These are phyloP conservation scores for Olyra latifolia DNA, from an alignment of 176 grass and related monocot genomes.

Conservation along the genomic window DNA sequence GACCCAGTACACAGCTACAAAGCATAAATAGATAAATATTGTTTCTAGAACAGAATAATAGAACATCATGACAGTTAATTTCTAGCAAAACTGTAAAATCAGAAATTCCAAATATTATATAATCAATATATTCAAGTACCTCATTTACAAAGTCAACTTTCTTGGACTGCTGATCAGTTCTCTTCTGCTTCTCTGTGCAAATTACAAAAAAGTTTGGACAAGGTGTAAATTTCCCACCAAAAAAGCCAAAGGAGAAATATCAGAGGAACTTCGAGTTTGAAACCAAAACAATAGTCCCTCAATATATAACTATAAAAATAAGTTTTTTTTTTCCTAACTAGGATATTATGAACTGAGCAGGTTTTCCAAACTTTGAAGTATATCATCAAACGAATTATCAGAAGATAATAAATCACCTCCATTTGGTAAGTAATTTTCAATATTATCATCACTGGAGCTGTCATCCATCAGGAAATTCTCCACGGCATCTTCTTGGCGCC, in stretches of 20 bases:
- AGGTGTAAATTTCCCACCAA: constrained; percentile 3
- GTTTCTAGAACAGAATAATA: not conserved
- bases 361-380: not conserved
- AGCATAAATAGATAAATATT: constrained; percentile 19
- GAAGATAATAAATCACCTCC: constrained; percentile 61
- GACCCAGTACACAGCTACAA: not conserved
- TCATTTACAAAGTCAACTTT: constrained; percentile 52
- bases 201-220: constrained; percentile 15
- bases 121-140: constrained; percentile 44
- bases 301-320: not conserved
- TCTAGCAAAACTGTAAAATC: not conserved
- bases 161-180: constrained; percentile 54
- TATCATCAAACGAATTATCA: not conserved
- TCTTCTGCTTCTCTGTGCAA: constrained; percentile 75
- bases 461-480: constrained; percentile 89
- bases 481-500: constrained; percentile 60
- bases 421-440: constrained; percentile 56
- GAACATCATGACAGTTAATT: not conserved
- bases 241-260: constrained; percentile 10
- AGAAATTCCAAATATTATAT: not conserved
- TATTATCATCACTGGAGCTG: constrained; percentile 88
- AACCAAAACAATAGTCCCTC: not conserved
- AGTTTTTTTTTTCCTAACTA: not conserved
- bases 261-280: not conserved
- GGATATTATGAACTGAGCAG: not conserved